A percentile compares a stretch with the other conserved stretches of the same genome.
phyloP scores from a whole-genome alignment of 1,284 basidiomycete species.

The Marasmius fiardii region DNA sequence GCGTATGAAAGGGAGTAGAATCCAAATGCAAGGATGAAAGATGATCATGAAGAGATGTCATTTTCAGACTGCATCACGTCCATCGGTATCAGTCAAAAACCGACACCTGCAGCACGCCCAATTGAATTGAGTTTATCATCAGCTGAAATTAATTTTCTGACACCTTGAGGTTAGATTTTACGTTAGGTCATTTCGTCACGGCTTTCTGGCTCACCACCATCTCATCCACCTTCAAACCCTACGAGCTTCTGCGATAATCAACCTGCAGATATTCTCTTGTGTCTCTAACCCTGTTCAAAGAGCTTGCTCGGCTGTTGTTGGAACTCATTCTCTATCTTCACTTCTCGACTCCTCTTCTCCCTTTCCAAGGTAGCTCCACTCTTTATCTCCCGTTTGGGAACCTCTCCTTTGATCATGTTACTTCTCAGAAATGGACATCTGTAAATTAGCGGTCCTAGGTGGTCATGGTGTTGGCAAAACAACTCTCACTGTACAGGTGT shows the following conservation, averaged over 20 bases:
- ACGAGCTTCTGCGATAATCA: slow-evolving; percentile 48
- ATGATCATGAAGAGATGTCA: no score
- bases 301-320: slow-evolving; percentile 20
- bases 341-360: slow-evolving; percentile 19
- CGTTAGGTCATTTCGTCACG: no score
- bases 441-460: slow-evolving; percentile 92
- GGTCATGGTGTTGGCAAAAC: slow-evolving; percentile 99
- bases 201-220: no score
- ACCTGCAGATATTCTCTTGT: slow-evolving; percentile 32
- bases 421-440: slow-evolving; percentile 72
- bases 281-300: slow-evolving; percentile 18
- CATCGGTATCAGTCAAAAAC: no score
- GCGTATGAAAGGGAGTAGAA: no score
- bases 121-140: no score
- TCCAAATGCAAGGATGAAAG: no score
- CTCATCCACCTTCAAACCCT: slow-evolving; percentile 64
- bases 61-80: no score
- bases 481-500: slow-evolving; percentile 89
- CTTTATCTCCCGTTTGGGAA: slow-evolving; percentile 22
- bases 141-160: no score
- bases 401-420: slow-evolving; percentile 19
- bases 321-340: slow-evolving; percentile 18
- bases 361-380: slow-evolving; percentile 21
- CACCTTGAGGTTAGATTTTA: no score
- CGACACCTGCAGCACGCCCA: no score